Evolutionary conservation across 2,329 filamentous ascomycete genomes (phyloP), one percentile per base, ranked within the genome.

Genomic region (Leptosphaerulina australis): DNA sequence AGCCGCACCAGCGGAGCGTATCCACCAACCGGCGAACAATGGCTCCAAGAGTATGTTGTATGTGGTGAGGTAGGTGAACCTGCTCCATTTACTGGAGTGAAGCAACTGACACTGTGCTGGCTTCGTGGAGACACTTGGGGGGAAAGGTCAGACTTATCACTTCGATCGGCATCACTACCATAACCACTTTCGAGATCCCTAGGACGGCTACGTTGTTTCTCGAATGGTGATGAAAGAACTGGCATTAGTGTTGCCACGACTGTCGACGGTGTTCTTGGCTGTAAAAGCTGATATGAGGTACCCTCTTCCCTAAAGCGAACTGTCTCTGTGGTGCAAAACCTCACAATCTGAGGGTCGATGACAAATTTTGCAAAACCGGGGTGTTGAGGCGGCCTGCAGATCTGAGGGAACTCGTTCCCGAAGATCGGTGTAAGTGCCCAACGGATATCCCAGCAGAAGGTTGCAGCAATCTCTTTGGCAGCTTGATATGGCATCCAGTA

Each of bases 401-500:
- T 75, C 3, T 79, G 78, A 2, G 90, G 86, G 69, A 99, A 99
- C 30, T 85, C 81, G 10, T 85, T 82, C 0, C 94, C 94, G 70
- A 99, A 99, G 52, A 99, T 80, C 4, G 94, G 94, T 7, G 94
- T 94, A 45, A 99, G 77, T 0, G 89, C 92, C 50, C 87, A 87
- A 11, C 93, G 87, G 55, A 99, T 95, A 26, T 83, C 77, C 70
- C 87, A 85, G 75, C 93, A 97, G 71, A 97, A 97, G 0, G 90
- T 97, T 3, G 90, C 83, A 64, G 92, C 95, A 41, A 99, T 79
- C 9, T 91, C 91, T 73, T 83, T 88, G 36, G 94, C 94, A 60
- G 91, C 95, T 29, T 84, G 77, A 64, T 87, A 97, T 2, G 93
- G 93, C 83, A 97, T 91, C 94, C 94, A 99, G 74, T 97, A 99